A percentile compares a stretch with the other conserved stretches of the same genome.
These are phyloP conservation scores for Zasmidium citrigriseum DNA, from an alignment of 2,329 filamentous ascomycete species.

Conservation along the genomic window DNA sequence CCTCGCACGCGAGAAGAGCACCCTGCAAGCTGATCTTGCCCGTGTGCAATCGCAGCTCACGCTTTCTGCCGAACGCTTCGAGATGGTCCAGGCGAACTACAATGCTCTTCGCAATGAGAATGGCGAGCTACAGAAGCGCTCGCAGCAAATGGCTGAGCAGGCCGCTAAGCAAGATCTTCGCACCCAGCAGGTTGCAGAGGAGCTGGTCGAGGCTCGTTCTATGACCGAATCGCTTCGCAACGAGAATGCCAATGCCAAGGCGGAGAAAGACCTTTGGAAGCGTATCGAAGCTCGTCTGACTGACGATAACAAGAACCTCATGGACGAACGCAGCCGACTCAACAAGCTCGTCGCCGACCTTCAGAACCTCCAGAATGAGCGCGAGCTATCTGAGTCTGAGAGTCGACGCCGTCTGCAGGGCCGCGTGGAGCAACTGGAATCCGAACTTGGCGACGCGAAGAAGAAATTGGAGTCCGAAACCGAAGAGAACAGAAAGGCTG, in stretches of 20 bases:
- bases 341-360: slow-evolving; percentile 81
- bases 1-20: slow-evolving; percentile 77
- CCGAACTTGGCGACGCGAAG: slow-evolving; percentile 75
- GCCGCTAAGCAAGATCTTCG: slow-evolving; percentile 87
- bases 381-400: slow-evolving; percentile 81
- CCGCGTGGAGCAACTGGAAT: slow-evolving; percentile 76
- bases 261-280: slow-evolving; percentile 93
- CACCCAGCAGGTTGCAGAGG: slow-evolving; percentile 89
- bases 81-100: slow-evolving; percentile 88
- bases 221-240: slow-evolving; percentile 83
- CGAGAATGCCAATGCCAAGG: slow-evolving; percentile 89
- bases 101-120: slow-evolving; percentile 83
- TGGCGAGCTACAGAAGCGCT: slow-evolving; percentile 79
- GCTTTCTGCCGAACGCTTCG: slow-evolving; percentile 78
- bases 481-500: slow-evolving; percentile 80
- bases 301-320: slow-evolving; percentile 82
- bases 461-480: slow-evolving; percentile 79
- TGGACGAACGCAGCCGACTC: slow-evolving; percentile 80
- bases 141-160: slow-evolving; percentile 73
- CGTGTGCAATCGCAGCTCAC: slow-evolving; percentile 78
- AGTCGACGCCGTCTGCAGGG: slow-evolving; percentile 75
- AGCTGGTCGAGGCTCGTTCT: slow-evolving; percentile 82
- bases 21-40: slow-evolving; percentile 79
- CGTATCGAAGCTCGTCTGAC: slow-evolving; percentile 85
- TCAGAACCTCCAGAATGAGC: slow-evolving; percentile 88